phyloP scores from a whole-genome alignment of 2,329 filamentous ascomycete genomes.

The Nigrospora oryzae region DNA sequence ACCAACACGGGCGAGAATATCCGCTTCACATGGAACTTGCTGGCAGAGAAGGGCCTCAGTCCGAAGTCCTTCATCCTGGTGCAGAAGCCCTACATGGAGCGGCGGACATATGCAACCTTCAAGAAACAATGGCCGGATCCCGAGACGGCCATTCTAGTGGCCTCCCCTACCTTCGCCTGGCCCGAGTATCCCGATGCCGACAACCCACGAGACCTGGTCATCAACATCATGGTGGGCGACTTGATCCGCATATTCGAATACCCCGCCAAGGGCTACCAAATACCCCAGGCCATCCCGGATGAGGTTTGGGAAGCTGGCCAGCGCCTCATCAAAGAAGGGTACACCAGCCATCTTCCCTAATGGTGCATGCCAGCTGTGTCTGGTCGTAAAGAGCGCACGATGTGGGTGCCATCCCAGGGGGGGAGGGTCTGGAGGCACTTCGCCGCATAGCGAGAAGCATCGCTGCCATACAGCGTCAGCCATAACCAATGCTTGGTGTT shows the following conservation, averaged over 20 bases:
- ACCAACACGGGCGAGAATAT: slow-evolving; percentile 40
- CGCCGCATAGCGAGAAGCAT: no score
- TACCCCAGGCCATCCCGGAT: slow-evolving; percentile 30
- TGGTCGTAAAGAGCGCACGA: no score
- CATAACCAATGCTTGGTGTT: no score
- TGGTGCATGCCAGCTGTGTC: no score
- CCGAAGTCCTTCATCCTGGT: slow-evolving; percentile 29
- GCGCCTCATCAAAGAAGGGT: slow-evolving; percentile 29
- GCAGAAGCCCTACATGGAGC: slow-evolving; percentile 41
- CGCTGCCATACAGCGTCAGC: no score
- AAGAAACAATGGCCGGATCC: slow-evolving; percentile 34
- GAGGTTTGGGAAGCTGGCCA: slow-evolving; percentile 31
- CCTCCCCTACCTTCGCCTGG: slow-evolving; percentile 29
- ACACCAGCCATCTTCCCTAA: slow-evolving; percentile 27
- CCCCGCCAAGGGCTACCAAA: slow-evolving; percentile 32
- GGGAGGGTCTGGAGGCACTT: no score
- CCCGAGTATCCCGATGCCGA: slow-evolving; percentile 30
- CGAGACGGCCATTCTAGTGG: slow-evolving; percentile 25
- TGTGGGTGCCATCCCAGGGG: no score
- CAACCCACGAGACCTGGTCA: slow-evolving; percentile 31
- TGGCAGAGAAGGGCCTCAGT: slow-evolving; percentile 16
- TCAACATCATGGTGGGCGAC: slow-evolving; percentile 36
- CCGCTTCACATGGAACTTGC: slow-evolving; percentile 29
- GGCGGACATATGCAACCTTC: slow-evolving; percentile 36
- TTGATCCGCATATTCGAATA: slow-evolving; percentile 33